Percentiles rank a stretch among this genome's conserved stretches.
These are phyloP conservation scores for Aspergillus neotritici DNA, from an alignment of 2,329 filamentous ascomycete genomes.

Conservation along the genomic window DNA sequence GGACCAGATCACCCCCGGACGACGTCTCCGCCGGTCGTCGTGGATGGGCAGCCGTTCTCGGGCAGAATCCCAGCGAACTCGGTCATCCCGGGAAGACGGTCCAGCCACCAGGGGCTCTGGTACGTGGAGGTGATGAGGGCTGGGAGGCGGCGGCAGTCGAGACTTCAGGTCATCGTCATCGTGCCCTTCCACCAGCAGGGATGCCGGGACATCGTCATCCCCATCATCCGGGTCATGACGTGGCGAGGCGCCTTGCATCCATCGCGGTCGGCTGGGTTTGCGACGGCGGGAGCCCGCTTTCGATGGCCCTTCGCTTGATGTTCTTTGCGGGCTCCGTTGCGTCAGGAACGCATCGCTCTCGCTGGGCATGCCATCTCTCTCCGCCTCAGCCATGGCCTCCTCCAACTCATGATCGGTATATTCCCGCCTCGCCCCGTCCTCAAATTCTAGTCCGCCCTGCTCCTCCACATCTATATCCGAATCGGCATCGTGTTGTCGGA, in stretches of 20 bases:
- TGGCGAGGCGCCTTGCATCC: constrained; percentile 27
- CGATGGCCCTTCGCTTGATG: constrained; percentile 9
- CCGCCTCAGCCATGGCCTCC: constrained; percentile 49
- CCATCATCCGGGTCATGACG: constrained; percentile 45
- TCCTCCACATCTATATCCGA: constrained; percentile 43
- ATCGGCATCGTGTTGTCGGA: constrained; percentile 42
- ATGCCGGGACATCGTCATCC: constrained; percentile 60
- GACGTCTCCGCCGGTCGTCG: constrained; percentile 12
- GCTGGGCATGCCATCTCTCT: constrained; percentile 44
- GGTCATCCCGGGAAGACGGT: constrained; percentile 39
- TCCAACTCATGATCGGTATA: constrained; percentile 56
- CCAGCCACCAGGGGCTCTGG: constrained; percentile 28
- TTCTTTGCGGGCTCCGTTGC: constrained; percentile 24
- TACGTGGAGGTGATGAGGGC: constrained; percentile 20
- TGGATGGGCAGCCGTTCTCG: constrained; percentile 40
- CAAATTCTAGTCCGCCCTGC: constrained; percentile 44
- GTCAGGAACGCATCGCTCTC: constrained; percentile 39
- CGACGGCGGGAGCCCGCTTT: constrained; percentile 20
- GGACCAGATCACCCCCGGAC: constrained; percentile 22
- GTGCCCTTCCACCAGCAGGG: constrained; percentile 54
- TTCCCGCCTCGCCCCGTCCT: constrained; percentile 44
- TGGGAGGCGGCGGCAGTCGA: constrained; percentile 35
- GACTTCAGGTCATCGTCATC: constrained; percentile 33
- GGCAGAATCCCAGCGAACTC: constrained; percentile 48
- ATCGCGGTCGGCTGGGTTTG: constrained; percentile 27